Base-by-base conservation (phyloP, 192 early-diverging fungal genomes). In the Glomus cerebriforme region DNA sequence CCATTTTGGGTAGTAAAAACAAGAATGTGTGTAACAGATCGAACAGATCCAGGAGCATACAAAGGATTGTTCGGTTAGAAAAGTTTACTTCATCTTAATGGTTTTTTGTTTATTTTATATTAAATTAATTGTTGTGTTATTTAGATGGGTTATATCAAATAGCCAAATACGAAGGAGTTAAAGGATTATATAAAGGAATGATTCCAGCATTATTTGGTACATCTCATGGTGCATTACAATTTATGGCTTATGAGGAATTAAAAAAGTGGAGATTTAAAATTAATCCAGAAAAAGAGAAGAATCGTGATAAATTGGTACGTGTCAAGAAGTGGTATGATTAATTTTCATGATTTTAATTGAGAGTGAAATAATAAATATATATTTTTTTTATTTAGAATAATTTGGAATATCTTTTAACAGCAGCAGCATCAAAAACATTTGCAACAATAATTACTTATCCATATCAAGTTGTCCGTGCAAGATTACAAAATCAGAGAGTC, bases 171-270 rank as follows among this genome's bases (percentile, higher is more conserved):
- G 94, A n/a, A n/a, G n/a, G n/a, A n/a, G n/a, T n/a, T 24, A 85
- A 90, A 12, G 96, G 96, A 7, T 80, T 97, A 24, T 93, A 93
- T 82, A 87, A 90, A 45, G n/a, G n/a, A n/a, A n/a, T n/a, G n/a
- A n/a, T n/a, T n/a, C n/a, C n/a, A n/a, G n/a, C n/a, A n/a, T n/a
- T n/a, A n/a, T n/a, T 98, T 76, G 96, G 98, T 7, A 93, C 94
- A 2, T 94, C 95, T n/a, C 97, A 99, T 73, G 98, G 98, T 13
- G 96, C 96, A 1, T 79, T 99, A 29, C 98, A 99, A 83, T 99
- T 99, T 82, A 96, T 97, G 94, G 95, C 93, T 0, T 99, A 99
- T 83, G 98, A 99, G 73, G 95, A 97, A 69, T 91, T 99, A 91
- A 99, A 98, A 85, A 88, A 90, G 77, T 88, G 87, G 83, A 79